These are phyloP conservation scores for Coniella lustricola DNA, from an alignment of 2,329 filamentous ascomycete species.

Conservation along the genomic window DNA sequence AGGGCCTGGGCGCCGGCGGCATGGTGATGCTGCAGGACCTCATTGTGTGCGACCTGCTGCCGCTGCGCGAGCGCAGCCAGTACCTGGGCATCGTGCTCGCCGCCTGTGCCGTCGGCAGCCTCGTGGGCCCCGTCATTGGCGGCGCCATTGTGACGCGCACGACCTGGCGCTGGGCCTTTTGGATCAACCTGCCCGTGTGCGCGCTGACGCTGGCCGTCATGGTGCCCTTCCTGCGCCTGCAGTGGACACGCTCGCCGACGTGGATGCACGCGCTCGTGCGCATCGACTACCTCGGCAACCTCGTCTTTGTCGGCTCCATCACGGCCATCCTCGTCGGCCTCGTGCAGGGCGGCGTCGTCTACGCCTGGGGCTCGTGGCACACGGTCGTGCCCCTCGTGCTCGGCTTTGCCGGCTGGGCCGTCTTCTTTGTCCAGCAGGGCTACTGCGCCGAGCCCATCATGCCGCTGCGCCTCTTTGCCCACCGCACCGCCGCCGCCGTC, in stretches of 20 bases:
- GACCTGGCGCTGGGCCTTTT: constrained; percentile 24
- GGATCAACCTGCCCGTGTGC: constrained; percentile 1
- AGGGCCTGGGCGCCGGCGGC: constrained; percentile 35
- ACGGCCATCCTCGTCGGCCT: constrained; percentile 32
- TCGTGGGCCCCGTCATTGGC: constrained; percentile 11
- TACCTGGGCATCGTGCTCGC: constrained; percentile 18
- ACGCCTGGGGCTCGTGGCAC: constrained; percentile 32
- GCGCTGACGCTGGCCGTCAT: background rate
- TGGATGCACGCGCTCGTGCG: constrained; percentile 20
- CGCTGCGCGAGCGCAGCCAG: constrained; percentile 12
- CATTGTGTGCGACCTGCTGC: constrained; percentile 18
- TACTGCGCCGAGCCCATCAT: background rate
- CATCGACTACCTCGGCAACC: constrained; percentile 27
- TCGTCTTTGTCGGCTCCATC: constrained; percentile 23
- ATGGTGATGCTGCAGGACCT: constrained; percentile 22
- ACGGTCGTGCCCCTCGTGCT: constrained; percentile 33
- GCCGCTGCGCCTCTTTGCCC: background rate
- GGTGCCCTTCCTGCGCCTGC: constrained; percentile 29
- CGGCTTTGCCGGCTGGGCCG: constrained; percentile 20
- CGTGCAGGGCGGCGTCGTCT: constrained; percentile 31
- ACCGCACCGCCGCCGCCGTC: background rate
- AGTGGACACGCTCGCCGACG: constrained; percentile 21
- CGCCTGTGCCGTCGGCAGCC: constrained; percentile 17
- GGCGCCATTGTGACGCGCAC: constrained; percentile 17
- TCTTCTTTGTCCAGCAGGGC: constrained; percentile 3